These are phyloP conservation scores for Wickerhamiella occidentalis DNA, from an alignment of 805 yeast genomes.

Conservation along the genomic window DNA sequence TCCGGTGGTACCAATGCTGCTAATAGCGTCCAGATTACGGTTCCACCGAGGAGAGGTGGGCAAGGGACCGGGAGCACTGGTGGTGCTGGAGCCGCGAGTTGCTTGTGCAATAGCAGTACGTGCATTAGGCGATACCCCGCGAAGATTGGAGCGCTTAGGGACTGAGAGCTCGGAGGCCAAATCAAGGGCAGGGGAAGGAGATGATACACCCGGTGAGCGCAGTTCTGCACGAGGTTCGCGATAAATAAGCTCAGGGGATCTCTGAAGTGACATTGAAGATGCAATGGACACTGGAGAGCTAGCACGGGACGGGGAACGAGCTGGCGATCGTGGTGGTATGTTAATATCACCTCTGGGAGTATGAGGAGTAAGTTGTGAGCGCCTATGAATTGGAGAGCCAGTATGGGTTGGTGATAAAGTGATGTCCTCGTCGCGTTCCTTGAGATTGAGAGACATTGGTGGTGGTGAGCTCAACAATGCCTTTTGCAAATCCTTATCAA, in stretches of 20 bases:
- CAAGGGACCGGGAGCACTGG: conserved; percentile 9
- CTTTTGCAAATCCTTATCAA: conserved; percentile 1
- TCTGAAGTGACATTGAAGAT: conserved; percentile 4
- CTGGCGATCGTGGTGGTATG: conserved; percentile 9
- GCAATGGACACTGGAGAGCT: conserved; percentile 1
- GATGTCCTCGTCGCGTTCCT: background rate
- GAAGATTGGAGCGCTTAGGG: conserved; percentile 3
- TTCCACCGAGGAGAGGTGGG: conserved; percentile 8
- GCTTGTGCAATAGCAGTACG: conserved; percentile 5
- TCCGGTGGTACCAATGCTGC: background rate
- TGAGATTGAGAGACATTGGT: background rate
- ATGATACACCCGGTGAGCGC: background rate
- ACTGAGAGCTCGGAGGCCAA: conserved; percentile 1
- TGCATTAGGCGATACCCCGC: conserved; percentile 1
- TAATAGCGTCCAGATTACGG: background rate
- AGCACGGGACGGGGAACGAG: conserved; percentile 7
- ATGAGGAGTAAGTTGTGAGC: background rate
- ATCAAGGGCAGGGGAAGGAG: background rate
- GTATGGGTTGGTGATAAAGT: background rate
- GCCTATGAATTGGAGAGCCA: conserved; percentile 1
- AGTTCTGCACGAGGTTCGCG: background rate
- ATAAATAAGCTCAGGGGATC: background rate
- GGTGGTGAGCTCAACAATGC: conserved; percentile 1
- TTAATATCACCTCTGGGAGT: conserved; percentile 1
- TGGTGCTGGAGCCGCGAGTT: background rate